Base-by-base conservation (phyloP, 805 yeast genomes). In the Zygosaccharomyces gambellarensis region DNA sequence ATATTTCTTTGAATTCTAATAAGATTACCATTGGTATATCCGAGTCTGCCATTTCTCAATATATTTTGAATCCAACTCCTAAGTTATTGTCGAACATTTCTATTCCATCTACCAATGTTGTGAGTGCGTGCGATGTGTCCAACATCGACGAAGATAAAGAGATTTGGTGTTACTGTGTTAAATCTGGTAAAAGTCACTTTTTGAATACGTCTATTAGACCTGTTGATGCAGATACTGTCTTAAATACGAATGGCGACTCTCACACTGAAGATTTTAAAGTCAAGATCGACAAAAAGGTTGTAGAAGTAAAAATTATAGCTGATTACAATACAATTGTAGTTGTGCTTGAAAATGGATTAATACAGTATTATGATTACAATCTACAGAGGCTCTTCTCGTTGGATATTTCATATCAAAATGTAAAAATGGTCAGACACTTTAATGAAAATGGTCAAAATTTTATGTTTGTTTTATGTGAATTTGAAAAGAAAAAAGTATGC, bases 11-110 rank as follows among this genome's bases (percentile, higher is more conserved):
- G 46, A 55, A 55, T 17, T 52, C 69, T 2, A 64, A 68, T 44
- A 60, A 53, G 30, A 52, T 68, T n/a, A 63, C 62, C 28, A 57
- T 68, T 14, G 71, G 70, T 39, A 57, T 68, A 9, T 66, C 70
- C 1, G 69, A 67, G 17, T 66, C 68, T 25, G 61, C 70, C 3
- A 55, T 68, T 23, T 60, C 66, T 12, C 68, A 68, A 48, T 68
- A 63, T 49, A 49, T 67, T 8, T 57, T 67, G 12, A 67, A 68
- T 47, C 71, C 71, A 28, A 64, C 71, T 1, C 71, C 71, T 17
- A 68, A 62, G 44, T 50, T 66, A n/a, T 54, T 63, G 3, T 60
- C 58, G 30, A 64, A 62, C 46, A 49, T 59, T 21, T 60, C 71
- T 12, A 64, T 68, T 17, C 69, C 71, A 25, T 64, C 71, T 4